A percentile compares a stretch with the other conserved stretches of the same genome.
Conservation (phyloP, 495 filamentous ascomycete genomes). For the Friedmanniomyces simplex region DNA sequence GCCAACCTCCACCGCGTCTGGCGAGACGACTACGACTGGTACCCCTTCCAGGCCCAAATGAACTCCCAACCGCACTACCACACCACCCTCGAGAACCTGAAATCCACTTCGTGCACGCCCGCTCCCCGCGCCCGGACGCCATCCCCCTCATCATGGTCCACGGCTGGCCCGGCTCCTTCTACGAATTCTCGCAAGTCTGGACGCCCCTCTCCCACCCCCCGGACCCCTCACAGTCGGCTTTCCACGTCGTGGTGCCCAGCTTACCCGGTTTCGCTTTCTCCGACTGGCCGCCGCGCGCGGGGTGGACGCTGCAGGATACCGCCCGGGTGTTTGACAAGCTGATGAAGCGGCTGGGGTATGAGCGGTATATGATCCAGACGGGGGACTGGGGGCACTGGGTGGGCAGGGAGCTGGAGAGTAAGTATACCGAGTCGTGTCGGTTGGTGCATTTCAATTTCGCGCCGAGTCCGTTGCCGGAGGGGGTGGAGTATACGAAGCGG, state of each 20-base stretch:
- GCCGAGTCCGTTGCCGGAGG: constrained; percentile 8
- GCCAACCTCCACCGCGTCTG: background rate
- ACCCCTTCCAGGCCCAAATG: constrained; percentile 3
- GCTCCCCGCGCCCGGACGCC: constrained; percentile 17
- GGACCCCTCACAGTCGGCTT: constrained; percentile 25
- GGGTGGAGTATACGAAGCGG: background rate
- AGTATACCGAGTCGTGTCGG: constrained; percentile 2
- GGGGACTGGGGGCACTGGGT: constrained; percentile 18
- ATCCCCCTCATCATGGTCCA: constrained; percentile 32
- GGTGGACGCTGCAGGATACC: constrained; percentile 19
- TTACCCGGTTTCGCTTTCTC: constrained; percentile 29
- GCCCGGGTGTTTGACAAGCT: constrained; percentile 16
- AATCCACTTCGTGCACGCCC: constrained; percentile 27
- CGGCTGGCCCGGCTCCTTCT: constrained; percentile 35
- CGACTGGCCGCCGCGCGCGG: background rate
- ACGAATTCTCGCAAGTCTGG: constrained; percentile 27
- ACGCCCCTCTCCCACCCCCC: constrained; percentile 17
- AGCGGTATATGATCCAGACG: constrained; percentile 11
- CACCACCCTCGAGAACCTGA: constrained; percentile 10
- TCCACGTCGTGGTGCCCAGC: constrained; percentile 33
- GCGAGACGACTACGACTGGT: background rate
- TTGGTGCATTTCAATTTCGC: constrained; percentile 9
- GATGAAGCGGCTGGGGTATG: constrained; percentile 22
- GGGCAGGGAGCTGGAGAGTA: constrained; percentile 3
- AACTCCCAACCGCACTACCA: constrained; percentile 8